Conservation (phyloP, 1,139 yeast genomes). For the Geotrichum macrosporum region DNA sequence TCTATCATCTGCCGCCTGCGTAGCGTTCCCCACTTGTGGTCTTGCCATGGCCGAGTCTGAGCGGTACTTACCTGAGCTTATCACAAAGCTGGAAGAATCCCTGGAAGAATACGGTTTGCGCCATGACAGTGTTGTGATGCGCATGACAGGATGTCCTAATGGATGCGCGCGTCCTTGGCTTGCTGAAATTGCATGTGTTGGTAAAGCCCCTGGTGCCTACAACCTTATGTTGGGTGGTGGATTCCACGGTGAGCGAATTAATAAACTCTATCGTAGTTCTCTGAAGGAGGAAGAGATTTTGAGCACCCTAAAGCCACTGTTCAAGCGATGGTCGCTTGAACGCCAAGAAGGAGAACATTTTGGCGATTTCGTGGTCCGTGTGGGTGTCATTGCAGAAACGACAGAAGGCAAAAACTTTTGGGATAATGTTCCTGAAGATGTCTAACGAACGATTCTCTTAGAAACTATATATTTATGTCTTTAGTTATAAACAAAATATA, state of each 20-base stretch:
- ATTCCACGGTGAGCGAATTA: constrained; percentile 86
- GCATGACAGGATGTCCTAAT: constrained; percentile 99
- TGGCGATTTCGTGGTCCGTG: constrained; percentile 88
- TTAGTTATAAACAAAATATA: too few relatives aligned
- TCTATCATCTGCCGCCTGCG: constrained; percentile 93
- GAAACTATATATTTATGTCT: not conserved
- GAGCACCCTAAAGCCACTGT: constrained; percentile 70
- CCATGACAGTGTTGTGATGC: constrained; percentile 91
- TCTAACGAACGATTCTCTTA: too few relatives aligned
- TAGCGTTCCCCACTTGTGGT: constrained; percentile 98
- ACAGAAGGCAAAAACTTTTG: constrained; percentile 91
- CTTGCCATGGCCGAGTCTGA: constrained; percentile 98
- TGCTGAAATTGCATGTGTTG: constrained; percentile 93
- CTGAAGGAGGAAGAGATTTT: constrained; percentile 88
- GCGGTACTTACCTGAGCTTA: constrained; percentile 81
- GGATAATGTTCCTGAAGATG: constrained; percentile 81
- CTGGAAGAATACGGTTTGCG: constrained; percentile 90
- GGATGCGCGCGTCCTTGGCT: constrained; percentile 99
- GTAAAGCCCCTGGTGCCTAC: constrained; percentile 91
- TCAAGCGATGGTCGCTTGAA: constrained; percentile 92
- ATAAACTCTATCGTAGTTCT: constrained; percentile 84
- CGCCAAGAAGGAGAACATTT: constrained; percentile 89
- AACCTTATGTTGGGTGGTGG: constrained; percentile 97
- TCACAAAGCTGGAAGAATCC: constrained; percentile 73
- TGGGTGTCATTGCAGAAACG: constrained; percentile 82